These are phyloP conservation scores for Paraurostyla sp. DNA, from an alignment of 73 alveolate genomes.

Conservation along the genomic window DNA sequence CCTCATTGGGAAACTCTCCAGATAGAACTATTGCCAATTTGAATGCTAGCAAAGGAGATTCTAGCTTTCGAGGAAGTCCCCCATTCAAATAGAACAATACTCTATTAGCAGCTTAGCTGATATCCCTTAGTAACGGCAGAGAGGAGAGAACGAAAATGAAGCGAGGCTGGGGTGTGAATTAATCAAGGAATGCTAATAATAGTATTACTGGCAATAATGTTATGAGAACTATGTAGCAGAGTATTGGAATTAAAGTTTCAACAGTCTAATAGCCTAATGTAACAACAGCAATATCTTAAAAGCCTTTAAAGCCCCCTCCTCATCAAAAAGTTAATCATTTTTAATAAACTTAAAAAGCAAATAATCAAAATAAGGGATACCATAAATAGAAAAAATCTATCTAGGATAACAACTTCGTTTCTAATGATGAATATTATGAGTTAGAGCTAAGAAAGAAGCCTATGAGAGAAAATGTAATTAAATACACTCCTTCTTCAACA, in stretches of 20 bases:
- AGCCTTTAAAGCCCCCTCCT: background rate
- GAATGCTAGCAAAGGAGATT: background rate
- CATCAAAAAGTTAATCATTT: background rate
- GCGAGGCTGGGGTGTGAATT: slow-evolving; percentile 46
- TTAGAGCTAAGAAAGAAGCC: background rate
- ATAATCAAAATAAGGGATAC: background rate
- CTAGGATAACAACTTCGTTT: no score
- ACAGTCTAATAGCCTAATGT: no score
- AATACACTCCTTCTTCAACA: background rate
- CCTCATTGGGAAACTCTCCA: slow-evolving; percentile 20
- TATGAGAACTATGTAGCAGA: background rate
- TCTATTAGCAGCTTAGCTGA: no score
- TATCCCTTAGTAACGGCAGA: no score
- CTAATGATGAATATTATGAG: background rate
- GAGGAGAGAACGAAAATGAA: slow-evolving; percentile 28
- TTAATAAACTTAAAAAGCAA: background rate
- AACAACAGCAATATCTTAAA: no score
- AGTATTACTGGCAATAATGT: background rate
- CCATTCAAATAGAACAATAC: no score
- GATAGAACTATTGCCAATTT: no score
- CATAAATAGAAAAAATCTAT: no score
- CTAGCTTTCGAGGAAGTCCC: background rate
- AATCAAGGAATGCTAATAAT: background rate
- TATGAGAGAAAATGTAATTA: background rate
- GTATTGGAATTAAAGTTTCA: background rate